A percentile compares a stretch with the other conserved stretches of the same genome.
phyloP scores from a whole-genome alignment of 108 stramenopile genomes.

The Skeletonema potamos region DNA sequence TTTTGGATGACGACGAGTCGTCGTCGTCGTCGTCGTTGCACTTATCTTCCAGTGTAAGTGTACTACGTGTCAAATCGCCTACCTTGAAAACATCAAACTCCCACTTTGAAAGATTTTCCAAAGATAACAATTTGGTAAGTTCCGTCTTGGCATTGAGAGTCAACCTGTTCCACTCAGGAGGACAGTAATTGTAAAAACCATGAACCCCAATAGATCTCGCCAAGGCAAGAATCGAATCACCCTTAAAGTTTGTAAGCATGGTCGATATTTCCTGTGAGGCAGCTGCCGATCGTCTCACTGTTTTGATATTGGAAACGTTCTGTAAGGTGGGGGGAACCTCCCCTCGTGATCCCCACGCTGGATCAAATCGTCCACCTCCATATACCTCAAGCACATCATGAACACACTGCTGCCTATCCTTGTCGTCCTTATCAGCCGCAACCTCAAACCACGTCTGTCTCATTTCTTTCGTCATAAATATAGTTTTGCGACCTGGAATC shows the following conservation, averaged over 20 bases:
- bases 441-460: not conserved
- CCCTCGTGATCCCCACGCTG: not conserved
- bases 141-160: slow-evolving; percentile 9
- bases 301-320: not conserved
- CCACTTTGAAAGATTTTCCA: slow-evolving; percentile 56
- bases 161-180: slow-evolving; percentile 29
- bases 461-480: not conserved
- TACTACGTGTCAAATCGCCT: slow-evolving; percentile 33
- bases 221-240: not conserved
- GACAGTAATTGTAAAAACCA: not conserved
- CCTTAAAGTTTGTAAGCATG: not conserved
- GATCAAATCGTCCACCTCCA: not conserved
- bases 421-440: not conserved
- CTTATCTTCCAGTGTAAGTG: not conserved
- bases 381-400: not conserved
- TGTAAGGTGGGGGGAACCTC: not conserved
- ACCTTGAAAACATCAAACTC: slow-evolving; percentile 67
- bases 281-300: not conserved
- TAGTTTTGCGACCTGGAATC: not conserved
- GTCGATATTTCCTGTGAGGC: not conserved
- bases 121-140: slow-evolving; percentile 40
- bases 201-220: not conserved
- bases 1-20: not conserved
- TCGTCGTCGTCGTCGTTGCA: not conserved
- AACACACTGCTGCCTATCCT: not conserved